phyloP scores from a whole-genome alignment of 2,329 filamentous ascomycete species.

The Penicillium frequentans region DNA sequence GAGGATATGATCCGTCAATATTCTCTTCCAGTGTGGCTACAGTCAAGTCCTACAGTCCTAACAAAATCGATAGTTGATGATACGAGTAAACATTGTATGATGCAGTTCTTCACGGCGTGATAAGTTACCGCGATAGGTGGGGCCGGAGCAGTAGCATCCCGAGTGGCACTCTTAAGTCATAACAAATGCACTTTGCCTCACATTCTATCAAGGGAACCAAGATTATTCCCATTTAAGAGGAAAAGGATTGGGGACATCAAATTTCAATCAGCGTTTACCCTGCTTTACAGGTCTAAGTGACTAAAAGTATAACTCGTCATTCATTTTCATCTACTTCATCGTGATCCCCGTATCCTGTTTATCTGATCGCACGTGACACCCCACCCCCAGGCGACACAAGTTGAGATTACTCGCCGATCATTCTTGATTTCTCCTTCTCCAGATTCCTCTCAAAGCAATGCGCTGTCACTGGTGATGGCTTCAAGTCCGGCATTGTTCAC shows the following conservation, averaged over 20 bases:
- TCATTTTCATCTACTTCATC: neutral
- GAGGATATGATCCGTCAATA: too few relatives aligned
- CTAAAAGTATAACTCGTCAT: neutral
- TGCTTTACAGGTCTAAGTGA: neutral
- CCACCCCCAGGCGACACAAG: constrained; percentile 3
- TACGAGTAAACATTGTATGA: neutral
- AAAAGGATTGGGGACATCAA: neutral
- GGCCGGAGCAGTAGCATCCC: neutral
- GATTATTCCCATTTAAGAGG: neutral
- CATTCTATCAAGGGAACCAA: fast-evolving
- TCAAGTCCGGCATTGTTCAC: constrained; percentile 49
- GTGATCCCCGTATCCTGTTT: neutral
- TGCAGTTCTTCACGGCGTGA: neutral
- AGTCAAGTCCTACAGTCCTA: too few relatives aligned
- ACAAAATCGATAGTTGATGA: neutral
- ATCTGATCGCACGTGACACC: constrained; percentile 12
- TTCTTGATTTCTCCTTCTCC: constrained; percentile 3
- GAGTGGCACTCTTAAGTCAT: neutral
- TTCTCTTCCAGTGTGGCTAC: too few relatives aligned
- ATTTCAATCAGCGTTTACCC: neutral
- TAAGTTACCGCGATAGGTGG: neutral
- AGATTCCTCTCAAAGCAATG: constrained; percentile 14
- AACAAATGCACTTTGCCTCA: neutral
- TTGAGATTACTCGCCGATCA: constrained; percentile 4
- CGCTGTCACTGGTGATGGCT: constrained; percentile 25